A percentile compares a stretch with the other conserved stretches of the same genome.
phyloP scores from a whole-genome alignment of 331 rosid genomes.

The Malus hybrid region DNA sequence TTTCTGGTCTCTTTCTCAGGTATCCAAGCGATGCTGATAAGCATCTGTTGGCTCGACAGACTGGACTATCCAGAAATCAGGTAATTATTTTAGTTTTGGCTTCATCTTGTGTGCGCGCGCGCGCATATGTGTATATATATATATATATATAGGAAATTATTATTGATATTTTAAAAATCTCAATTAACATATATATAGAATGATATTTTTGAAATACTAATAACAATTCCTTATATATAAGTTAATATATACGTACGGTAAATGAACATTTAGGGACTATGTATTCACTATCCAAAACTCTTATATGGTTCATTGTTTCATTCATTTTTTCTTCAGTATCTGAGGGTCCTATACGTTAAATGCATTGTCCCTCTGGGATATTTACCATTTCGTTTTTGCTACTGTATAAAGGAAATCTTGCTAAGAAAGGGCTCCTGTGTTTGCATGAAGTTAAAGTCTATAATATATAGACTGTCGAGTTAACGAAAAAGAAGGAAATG shows the following conservation, averaged over 20 bases:
- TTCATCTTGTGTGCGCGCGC: neutral
- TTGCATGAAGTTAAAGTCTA: neutral
- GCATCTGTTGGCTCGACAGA: conserved; percentile 97
- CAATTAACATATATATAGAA: no score
- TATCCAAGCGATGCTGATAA: conserved; percentile 99
- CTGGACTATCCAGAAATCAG: conserved; percentile 99
- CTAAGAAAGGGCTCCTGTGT: neutral
- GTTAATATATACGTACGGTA: no score
- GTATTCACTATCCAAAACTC: neutral
- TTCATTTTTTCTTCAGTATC: neutral
- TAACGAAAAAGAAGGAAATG: conserved; percentile 5
- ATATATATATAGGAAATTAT: no score
- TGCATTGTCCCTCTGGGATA: neutral
- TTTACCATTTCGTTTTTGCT: neutral
- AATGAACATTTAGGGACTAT: no score
- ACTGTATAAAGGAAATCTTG: neutral
- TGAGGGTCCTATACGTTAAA: neutral
- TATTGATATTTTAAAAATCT: no score
- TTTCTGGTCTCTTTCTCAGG: conserved; percentile 85
- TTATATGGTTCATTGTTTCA: neutral
- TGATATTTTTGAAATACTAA: no score
- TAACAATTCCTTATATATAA: no score
- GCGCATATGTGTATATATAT: no score
- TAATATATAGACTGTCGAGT: neutral
- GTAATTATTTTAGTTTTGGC: conserved; percentile 10